phyloP scores from a whole-genome alignment of 371 early-diverging fungal species.

The Apophysomyces sp. region DNA sequence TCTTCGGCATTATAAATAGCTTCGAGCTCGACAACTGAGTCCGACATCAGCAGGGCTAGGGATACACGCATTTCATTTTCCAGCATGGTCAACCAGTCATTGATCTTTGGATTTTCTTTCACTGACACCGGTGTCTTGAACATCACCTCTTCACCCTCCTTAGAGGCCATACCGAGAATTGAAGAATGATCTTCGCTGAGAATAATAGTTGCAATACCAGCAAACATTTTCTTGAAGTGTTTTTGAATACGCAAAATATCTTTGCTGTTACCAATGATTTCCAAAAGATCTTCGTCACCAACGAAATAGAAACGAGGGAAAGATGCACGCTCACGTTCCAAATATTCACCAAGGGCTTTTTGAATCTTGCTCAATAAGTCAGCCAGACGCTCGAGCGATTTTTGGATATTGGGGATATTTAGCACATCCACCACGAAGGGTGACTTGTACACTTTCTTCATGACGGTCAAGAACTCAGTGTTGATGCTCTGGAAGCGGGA shows the following conservation, averaged over 20 bases:
- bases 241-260: conserved; percentile 95
- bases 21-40: conserved; percentile 69
- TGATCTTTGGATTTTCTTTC: conserved; percentile 86
- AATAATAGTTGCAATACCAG: conserved; percentile 88
- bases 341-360: conserved; percentile 97
- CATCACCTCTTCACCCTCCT: conserved; percentile 89
- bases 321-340: conserved; percentile 93
- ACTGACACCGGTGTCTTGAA: conserved; percentile 83
- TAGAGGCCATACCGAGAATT: conserved; percentile 87
- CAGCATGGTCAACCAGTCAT: conserved; percentile 95
- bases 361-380: conserved; percentile 95
- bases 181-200: conserved; percentile 72
- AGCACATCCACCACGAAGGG: conserved; percentile 95
- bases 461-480: conserved; percentile 93
- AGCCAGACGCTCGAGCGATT: conserved; percentile 91
- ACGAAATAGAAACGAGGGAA: conserved; percentile 99
- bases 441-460: conserved; percentile 98
- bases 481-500: conserved; percentile 95
- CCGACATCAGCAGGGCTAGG: conserved; percentile 75
- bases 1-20: conserved; percentile 65
- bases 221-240: conserved; percentile 99
- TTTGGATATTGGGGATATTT: conserved; percentile 91
- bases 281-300: conserved; percentile 98
- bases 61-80: conserved; percentile 93
- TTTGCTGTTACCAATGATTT: conserved; percentile 98